Evolutionary conservation across 345 rosid genomes (phyloP), one percentile per base, ranked within the genome.

Genomic region (Citrus australasica): DNA sequence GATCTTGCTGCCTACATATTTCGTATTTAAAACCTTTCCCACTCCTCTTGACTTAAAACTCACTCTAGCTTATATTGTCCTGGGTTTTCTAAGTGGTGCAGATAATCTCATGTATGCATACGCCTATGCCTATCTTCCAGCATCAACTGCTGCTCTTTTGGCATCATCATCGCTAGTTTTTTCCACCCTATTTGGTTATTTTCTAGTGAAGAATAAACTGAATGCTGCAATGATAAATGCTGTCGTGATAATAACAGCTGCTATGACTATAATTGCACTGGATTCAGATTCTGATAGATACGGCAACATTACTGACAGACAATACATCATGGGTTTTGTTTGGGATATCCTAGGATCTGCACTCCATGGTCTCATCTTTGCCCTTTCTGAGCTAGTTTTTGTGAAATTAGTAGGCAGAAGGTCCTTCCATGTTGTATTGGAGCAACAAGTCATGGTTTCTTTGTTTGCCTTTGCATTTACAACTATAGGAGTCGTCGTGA

Each of bases 271-370:
- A 19, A 90, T 94, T 65, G 98, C 95, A 7, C 32, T 93, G 78
- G 97, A 92, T 82, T 93, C 97, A 1, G 86, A 87, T 80, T 93
- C 97, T 11, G 97, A 93, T 79, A 79, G 89, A 42, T 93, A 90
- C 19, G 83, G 75, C 67, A 62, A 83, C 71, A 76, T 91, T 35
- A 88, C 84, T 37, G 78, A 84, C 70, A 79, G 78, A 21, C 97
- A 91, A 60, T 93, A 91, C 77, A 81, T 84, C 73, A 81, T 89
- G 83, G 98, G 98, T 16, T 91, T 89, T 58, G 65, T 92, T 27
- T 93, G 98, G 97, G 95, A 93, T 66, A 86, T 93, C 32, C 62
- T 91, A 72, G 98, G 92, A 30, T 95, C 98, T 2, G 95, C 93
- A 0, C 95, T 95, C 16, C 97, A 93, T 51, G 94, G 98, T 9